Base-by-base conservation (phyloP, 176 grass and related monocot species). In the Musa schizocarpa region DNA sequence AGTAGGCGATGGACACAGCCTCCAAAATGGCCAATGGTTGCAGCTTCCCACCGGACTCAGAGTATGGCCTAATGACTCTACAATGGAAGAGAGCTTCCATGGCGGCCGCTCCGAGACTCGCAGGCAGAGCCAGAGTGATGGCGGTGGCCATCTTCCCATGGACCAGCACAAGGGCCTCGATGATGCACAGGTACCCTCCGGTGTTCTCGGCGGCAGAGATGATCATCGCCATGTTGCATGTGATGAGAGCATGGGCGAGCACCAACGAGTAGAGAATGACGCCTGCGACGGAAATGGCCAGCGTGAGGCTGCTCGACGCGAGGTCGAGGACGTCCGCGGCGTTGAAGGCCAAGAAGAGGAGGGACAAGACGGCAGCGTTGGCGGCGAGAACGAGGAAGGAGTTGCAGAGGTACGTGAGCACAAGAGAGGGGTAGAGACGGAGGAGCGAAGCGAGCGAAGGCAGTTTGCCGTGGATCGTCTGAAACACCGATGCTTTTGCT, bases 401-500 rank as follows among this genome's bases (percentile, higher is more conserved):
- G 66, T 67, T 74, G 79, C 88, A 82, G 13, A 90, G 66, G 79
- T 96, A 81, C 17, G 93, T 90, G 4, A 74, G 80, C 2, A 79
- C 13, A 19, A 96, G 77, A 2, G 81, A 83, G 24, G 84, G 87
- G 81, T 92, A 92, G 68, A 83, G 73, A 11, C 72, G 79, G 4
- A 81, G 73, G 0, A 84, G 77, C 14, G 80, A 58, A 16, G 22
- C 50, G 53, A 2, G 64, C 2, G 20, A 49, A 14, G 27, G 75
- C 9, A 19, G 17, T 9, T 73, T 53, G 17, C 81, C 63, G 48
- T 76, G 83, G 65, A 96, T 79, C 73, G 88, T 81, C 67, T 55
- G 81, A 26, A 87, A 83, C 25, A 96, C 80, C 73, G 72, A 88
- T 53, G 93, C 84, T 76, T 96, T 96, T 81, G 93, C 93, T 68